Evolutionary conservation across 2,329 filamentous ascomycete species (phyloP).

Genomic region (Mycogone perniciosa): DNA sequence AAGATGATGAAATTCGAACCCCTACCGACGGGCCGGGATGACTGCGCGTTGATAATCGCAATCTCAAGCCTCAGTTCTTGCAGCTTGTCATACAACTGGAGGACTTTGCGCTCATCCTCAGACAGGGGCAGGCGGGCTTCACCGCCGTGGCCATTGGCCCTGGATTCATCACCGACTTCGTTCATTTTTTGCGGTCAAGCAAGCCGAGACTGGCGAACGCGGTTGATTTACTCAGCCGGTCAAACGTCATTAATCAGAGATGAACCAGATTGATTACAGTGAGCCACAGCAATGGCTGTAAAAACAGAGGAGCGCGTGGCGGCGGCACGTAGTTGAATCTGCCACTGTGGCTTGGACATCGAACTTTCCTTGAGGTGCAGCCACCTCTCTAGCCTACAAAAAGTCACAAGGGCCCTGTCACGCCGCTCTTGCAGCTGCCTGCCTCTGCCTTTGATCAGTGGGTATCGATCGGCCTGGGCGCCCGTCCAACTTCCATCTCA

Average conservation of each 20-base stretch:
- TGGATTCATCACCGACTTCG: conserved; percentile 22
- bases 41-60: conserved; percentile 53
- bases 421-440: conserved; percentile 17
- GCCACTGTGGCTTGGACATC: not conserved
- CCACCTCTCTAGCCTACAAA: conserved; percentile 1
- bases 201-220: not conserved
- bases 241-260: not conserved
- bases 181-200: conserved; percentile 20
- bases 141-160: conserved; percentile 27
- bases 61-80: conserved; percentile 67
- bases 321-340: not conserved
- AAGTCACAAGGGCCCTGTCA: conserved; percentile 29
- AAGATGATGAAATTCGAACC: not conserved
- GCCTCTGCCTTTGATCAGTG: not conserved
- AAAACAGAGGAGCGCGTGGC: not conserved
- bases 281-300: no score
- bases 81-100: conserved; percentile 65
- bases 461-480: no score
- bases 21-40: conserved; percentile 31
- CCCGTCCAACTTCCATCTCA: no score
- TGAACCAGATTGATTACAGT: no score
- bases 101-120: conserved; percentile 56
- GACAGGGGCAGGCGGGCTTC: conserved; percentile 49
- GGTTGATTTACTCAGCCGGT: conserved; percentile 1
- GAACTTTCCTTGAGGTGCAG: not conserved